Evolutionary conservation across 2,329 filamentous ascomycete genomes (phyloP).

Genomic region (Fusarium miscanthi): DNA sequence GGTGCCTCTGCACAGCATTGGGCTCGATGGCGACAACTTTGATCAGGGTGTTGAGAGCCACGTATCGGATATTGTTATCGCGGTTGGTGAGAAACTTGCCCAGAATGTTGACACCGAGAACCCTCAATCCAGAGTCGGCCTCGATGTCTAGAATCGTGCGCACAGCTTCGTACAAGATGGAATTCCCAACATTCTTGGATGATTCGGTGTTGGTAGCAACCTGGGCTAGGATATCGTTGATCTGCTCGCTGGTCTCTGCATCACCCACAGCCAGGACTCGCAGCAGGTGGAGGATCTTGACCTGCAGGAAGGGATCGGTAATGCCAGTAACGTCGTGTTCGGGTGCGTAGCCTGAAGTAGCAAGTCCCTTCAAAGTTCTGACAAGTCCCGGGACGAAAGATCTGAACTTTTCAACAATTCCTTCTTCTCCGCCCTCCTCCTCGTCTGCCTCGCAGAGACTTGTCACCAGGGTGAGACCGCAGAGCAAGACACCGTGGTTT

Average conservation of each 20-base stretch:
- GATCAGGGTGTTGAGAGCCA: conserved; percentile 95
- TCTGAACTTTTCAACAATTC: conserved; percentile 90
- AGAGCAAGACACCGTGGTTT: conserved; percentile 95
- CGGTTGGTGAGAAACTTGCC: conserved; percentile 98
- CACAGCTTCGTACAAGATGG: conserved; percentile 96
- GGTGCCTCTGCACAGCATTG: conserved; percentile 95
- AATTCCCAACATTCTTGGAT: conserved; percentile 98
- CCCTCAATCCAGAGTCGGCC: conserved; percentile 92
- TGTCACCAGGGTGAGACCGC: conserved; percentile 88
- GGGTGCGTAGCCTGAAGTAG: conserved; percentile 94
- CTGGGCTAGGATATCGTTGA: conserved; percentile 97
- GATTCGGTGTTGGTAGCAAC: conserved; percentile 98
- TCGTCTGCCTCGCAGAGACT: conserved; percentile 97
- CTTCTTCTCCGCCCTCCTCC: conserved; percentile 88
- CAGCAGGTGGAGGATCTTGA: conserved; percentile 90
- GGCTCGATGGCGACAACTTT: conserved; percentile 98
- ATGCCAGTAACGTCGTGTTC: conserved; percentile 99
- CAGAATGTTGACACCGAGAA: conserved; percentile 96
- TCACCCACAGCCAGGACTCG: conserved; percentile 90
- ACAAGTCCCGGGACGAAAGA: conserved; percentile 87
- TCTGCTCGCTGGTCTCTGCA: conserved; percentile 89
- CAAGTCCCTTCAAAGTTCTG: conserved; percentile 89
- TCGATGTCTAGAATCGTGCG: conserved; percentile 98
- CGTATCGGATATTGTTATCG: conserved; percentile 99
- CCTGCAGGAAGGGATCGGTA: conserved; percentile 96